These are phyloP conservation scores for Heritiera fomes DNA, from an alignment of 345 rosid genomes.

Conservation along the genomic window DNA sequence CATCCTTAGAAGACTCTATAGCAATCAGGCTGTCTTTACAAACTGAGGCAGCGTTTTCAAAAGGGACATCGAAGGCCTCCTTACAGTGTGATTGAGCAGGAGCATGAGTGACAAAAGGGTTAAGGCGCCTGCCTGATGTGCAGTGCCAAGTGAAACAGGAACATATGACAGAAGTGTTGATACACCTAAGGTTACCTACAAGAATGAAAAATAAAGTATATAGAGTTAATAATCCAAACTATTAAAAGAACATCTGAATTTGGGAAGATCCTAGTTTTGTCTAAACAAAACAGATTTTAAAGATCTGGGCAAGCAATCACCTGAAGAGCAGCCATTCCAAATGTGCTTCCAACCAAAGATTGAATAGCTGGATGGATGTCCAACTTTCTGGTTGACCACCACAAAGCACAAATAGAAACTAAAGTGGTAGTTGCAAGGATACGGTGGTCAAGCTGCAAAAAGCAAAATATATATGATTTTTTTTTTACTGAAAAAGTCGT, in stretches of 20 bases:
- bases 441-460: constrained; percentile 78
- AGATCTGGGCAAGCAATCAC: constrained; percentile 27
- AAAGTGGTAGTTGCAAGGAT: constrained; percentile 78
- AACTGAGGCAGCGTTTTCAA: constrained; percentile 79
- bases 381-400: constrained; percentile 82
- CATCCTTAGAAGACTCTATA: neutral
- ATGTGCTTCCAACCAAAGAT: constrained; percentile 67
- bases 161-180: constrained; percentile 82
- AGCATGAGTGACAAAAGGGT: constrained; percentile 77
- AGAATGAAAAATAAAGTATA: neutral
- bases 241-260: neutral
- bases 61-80: constrained; percentile 73
- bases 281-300: neutral
- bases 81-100: constrained; percentile 70
- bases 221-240: neutral
- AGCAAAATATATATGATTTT: neutral
- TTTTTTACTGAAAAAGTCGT: neutral
- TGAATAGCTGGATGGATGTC: constrained; percentile 85
- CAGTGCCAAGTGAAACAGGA: constrained; percentile 77
- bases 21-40: constrained; percentile 36
- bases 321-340: constrained; percentile 86
- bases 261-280: neutral
- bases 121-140: constrained; percentile 87
- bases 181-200: constrained; percentile 50
- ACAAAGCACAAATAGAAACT: constrained; percentile 51